These are phyloP conservation scores for Botrytis galanthina DNA, from an alignment of 2,329 filamentous ascomycete species.

Conservation along the genomic window DNA sequence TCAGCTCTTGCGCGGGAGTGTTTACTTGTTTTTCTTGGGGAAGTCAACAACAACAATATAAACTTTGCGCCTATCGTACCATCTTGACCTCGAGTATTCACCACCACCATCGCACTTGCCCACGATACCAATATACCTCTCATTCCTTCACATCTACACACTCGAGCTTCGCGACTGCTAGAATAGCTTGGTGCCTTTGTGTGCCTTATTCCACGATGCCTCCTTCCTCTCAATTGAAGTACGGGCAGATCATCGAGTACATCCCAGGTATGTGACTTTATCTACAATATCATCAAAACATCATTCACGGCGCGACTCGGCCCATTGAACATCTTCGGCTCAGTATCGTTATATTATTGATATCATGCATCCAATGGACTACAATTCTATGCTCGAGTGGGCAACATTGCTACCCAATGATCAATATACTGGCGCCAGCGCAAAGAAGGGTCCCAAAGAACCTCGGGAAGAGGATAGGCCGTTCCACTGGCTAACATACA, in stretches of 20 bases:
- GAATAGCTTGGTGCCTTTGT: slow-evolving; percentile 3
- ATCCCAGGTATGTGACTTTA: slow-evolving; percentile 69
- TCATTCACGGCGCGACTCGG: slow-evolving; percentile 20
- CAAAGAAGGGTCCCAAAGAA: background rate
- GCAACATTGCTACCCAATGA: slow-evolving; percentile 29
- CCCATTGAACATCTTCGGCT: slow-evolving; percentile 23
- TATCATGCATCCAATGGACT: slow-evolving; percentile 26
- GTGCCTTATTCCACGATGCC: slow-evolving; percentile 40
- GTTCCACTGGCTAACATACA: slow-evolving; percentile 41
- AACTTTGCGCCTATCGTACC: slow-evolving; percentile 3
- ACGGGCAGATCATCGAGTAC: slow-evolving; percentile 92
- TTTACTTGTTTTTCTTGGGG: background rate
- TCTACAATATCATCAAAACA: slow-evolving; percentile 14
- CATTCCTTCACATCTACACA: background rate
- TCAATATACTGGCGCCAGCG: slow-evolving; percentile 19
- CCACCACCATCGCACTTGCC: background rate
- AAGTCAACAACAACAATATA: slow-evolving; percentile 12
- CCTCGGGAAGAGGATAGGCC: slow-evolving; percentile 18
- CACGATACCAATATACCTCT: background rate
- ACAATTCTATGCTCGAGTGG: slow-evolving; percentile 31
- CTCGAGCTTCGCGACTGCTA: slow-evolving; percentile 15
- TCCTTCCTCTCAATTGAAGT: slow-evolving; percentile 48
- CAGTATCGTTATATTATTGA: slow-evolving; percentile 30
- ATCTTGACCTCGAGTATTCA: background rate
- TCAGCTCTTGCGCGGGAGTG: background rate